Base-by-base conservation (phyloP, 305 asterid species). In the Fraxinus latifolia region DNA sequence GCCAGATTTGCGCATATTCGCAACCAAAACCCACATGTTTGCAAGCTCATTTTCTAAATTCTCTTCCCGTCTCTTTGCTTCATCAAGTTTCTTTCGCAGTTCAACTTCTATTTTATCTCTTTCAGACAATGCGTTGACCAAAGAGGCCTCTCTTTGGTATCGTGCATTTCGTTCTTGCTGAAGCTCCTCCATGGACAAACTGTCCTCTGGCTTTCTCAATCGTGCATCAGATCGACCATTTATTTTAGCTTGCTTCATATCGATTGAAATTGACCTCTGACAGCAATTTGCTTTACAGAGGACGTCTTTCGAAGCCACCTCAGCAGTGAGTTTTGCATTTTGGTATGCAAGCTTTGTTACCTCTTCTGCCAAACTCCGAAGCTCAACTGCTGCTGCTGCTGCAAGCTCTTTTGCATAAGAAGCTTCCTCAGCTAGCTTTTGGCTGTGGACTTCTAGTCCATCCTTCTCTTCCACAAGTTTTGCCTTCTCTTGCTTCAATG, bases 341-440 rank as follows among this genome's bases (percentile, higher is more conserved):
- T 90, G 90, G 83, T 92, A 94, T 82, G 98, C 91, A 81, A 94
- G 95, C 80, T 92, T 92, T 3, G 94, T 91, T 74, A 92, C 95
- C 87, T 94, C 97, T 84, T 88, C 96, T 50, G 97, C 98, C 84
- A 94, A 86, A 89, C 90, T 92, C 37, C 90, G 91, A 67, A 94
- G 98, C 89, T 94, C 98, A 62, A 89, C 93, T 83, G 97, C 98
- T 33, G 98, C 98, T 14, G 94, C 96, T 17, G 94, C 88, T 3
- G 98, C 98, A 32, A 94, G 90, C 84, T 94, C 96, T 86, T 90
- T 94, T 12, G 98, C 98, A 77, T 94, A 92, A 25, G 89, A 88
- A 83, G 94, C 93, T 89, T 93, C 98, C 76, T 90, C 93, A 5
- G 89, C 82, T 77, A 92, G 91, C 81, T 94, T 87, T 86, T 85